Base-by-base conservation (phyloP, 2,329 filamentous ascomycete species). In the Colletotrichum limetticola region DNA sequence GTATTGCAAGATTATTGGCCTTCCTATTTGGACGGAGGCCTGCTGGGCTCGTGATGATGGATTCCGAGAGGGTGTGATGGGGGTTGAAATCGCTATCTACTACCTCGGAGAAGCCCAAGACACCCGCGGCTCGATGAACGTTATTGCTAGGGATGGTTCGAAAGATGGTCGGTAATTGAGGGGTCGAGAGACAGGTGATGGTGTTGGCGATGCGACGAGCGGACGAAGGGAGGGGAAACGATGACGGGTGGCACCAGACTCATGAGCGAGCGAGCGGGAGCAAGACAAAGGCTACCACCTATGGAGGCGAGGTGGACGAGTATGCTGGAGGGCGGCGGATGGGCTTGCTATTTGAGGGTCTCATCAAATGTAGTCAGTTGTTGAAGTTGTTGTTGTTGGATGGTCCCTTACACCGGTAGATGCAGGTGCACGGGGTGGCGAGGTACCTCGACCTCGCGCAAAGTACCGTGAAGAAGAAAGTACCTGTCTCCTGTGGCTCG, bases 1-100 rank as follows among this genome's bases (percentile, higher is more conserved):
- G 70, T 69, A 74, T 74, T 66, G 73, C 52, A 62, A 70, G 63
- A 71, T 67, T 71, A 69, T 69, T 69, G 68, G 74, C 74, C 74
- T 75, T 75, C 74, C 74, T 75, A 60, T 72, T 72, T 68, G 16
- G 72, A 75, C 52, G 22, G 52, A 63, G 49, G 72, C 58, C 66
- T 71, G 46, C 65, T 52, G 60, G 56, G 68, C 74, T 72, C 74
- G 74, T 75, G 74, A 74, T 71, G 72, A 69, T 68, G 60, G 60
- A 35, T 52, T 56, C 57, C 55, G 60, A 24, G 66, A 60, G 70
- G 70, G 66, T 69, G 66, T 69, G 55, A 46, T 65, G 66, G 55
- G 56, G 22, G 66, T 53, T 22, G 72, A 37, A 19, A 57, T 58
- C 55, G 59, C 37, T 62, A 30, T 63, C 53, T 49, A 55, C 28